Evolutionary conservation across 441 rosid species (phyloP), one percentile per base, ranked within the genome.

Genomic region (Croton laevigatus): DNA sequence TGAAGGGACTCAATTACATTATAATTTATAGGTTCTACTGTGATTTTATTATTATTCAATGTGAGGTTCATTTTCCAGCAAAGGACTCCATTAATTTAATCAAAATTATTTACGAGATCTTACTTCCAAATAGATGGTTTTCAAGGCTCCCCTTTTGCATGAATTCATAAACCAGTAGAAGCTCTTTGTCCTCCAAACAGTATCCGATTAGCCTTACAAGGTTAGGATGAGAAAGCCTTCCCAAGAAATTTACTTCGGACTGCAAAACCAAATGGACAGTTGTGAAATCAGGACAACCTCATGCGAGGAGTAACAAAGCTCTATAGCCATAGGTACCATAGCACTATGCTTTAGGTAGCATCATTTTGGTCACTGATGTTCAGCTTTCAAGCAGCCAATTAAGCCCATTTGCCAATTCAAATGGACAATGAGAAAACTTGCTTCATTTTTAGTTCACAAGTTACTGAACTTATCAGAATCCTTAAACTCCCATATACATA

Each of bases 121-220:
- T 88, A 93, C 97, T 85, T 83, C 97, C 89, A 68, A 93, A 93
- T 27, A 93, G 80, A 81, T 93, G 97, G 77, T 93, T 88, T 77
- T 91, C 98, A 81, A 93, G 81, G 85, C 98, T 93, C 20, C 97
- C 97, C 74, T 88, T 93, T 69, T 89, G 98, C 98, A 93, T 89
- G 68, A 84, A 93, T 71, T 93, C 98, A 49, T 93, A 89, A 59
- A 86, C 87, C 3, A 93, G 91, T 69, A 93, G 98, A 37, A 93
- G 88, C 32, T 89, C 96, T 23, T 69, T 77, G n/a, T 84, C 97
- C 69, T 93, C 98, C 79, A 71, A 84, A 62, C 97, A 93, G 69
- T 91, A 93, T 68, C 98, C 98, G 54, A 87, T 64, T 58, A 93
- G 84, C 78, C 74, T 88, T 72, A 93, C 98, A 1, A 93, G 91